phyloP scores from a whole-genome alignment of 106 monocot species.

The Iris macrosiphon region DNA sequence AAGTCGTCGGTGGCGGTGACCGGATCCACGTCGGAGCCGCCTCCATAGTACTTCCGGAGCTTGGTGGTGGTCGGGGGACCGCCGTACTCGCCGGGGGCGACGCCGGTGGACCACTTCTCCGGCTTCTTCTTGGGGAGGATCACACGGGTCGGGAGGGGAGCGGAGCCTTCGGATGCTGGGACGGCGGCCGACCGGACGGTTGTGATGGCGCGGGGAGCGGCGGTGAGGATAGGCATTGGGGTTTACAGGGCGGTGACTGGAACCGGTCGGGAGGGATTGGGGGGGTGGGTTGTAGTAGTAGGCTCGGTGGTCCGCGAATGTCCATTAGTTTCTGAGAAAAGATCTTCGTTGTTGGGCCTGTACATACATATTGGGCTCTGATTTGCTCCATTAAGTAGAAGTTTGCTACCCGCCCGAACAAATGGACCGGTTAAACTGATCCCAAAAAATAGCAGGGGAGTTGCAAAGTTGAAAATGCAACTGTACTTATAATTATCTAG shows the following conservation, averaged over 20 bases:
- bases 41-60: conserved; percentile 94
- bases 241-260: not conserved
- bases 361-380: too few species aligned
- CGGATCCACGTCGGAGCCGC: conserved; percentile 61
- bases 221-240: conserved; percentile 13
- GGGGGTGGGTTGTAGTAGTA: too few species aligned
- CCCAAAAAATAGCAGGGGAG: too few species aligned
- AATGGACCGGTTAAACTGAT: too few species aligned
- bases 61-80: conserved; percentile 82
- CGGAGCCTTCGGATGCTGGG: not conserved
- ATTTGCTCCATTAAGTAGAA: too few species aligned
- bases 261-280: too few species aligned
- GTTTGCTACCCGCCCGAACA: too few species aligned
- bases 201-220: conserved; percentile 2
- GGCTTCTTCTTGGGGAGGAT: conserved; percentile 80
- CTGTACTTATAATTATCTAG: too few species aligned
- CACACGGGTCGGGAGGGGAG: conserved; percentile 43
- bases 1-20: conserved; percentile 82
- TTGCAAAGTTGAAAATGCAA: too few species aligned
- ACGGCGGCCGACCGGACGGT: conserved; percentile 11
- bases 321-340: too few species aligned
- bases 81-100: conserved; percentile 91
- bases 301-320: too few species aligned
- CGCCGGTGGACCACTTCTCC: conserved; percentile 85
- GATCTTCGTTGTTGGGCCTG: too few species aligned